These are phyloP conservation scores for Ceratobasidium sp. DNA, from an alignment of 1,284 basidiomycete species.

Conservation along the genomic window DNA sequence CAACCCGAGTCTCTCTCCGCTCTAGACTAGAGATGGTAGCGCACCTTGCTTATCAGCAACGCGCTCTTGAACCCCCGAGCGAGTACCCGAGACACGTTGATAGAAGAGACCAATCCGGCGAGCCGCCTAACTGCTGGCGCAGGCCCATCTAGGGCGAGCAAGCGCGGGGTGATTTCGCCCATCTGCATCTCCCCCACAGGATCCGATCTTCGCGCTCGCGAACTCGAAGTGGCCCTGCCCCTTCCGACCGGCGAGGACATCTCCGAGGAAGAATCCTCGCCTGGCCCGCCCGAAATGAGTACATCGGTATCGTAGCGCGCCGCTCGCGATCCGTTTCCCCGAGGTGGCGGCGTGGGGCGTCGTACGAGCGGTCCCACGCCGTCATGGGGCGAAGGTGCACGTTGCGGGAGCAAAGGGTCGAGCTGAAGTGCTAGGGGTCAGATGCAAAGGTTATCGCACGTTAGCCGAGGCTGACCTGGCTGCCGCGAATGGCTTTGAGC, in stretches of 20 bases:
- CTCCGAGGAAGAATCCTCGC: constrained; percentile 27
- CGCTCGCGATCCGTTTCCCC: constrained; percentile 36
- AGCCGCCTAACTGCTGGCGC: constrained; percentile 21
- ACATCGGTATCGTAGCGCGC: constrained; percentile 25
- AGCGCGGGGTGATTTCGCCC: constrained; percentile 29
- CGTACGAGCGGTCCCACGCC: constrained; percentile 43
- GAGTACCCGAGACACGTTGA: constrained; percentile 39
- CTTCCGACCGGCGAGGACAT: background rate
- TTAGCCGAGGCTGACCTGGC: constrained; percentile 41
- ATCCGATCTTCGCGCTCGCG: constrained; percentile 38
- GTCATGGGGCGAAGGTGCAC: constrained; percentile 1
- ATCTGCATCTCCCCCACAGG: constrained; percentile 35
- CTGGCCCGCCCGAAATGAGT: constrained; percentile 4
- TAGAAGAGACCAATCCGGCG: constrained; percentile 26
- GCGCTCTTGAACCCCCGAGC: constrained; percentile 38
- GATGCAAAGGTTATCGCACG: constrained; percentile 33
- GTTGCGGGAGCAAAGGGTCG: constrained; percentile 19
- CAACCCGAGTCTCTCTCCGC: background rate
- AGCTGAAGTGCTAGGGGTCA: constrained; percentile 25
- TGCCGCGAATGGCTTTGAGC: constrained; percentile 39
- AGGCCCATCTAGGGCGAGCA: constrained; percentile 42
- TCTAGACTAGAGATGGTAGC: constrained; percentile 10
- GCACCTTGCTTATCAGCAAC: constrained; percentile 36
- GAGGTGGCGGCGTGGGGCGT: constrained; percentile 33
- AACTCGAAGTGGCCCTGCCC: constrained; percentile 17